Conservation (phyloP, 2,329 filamentous ascomycete species). For the Ceratocystis alfenasii region DNA sequence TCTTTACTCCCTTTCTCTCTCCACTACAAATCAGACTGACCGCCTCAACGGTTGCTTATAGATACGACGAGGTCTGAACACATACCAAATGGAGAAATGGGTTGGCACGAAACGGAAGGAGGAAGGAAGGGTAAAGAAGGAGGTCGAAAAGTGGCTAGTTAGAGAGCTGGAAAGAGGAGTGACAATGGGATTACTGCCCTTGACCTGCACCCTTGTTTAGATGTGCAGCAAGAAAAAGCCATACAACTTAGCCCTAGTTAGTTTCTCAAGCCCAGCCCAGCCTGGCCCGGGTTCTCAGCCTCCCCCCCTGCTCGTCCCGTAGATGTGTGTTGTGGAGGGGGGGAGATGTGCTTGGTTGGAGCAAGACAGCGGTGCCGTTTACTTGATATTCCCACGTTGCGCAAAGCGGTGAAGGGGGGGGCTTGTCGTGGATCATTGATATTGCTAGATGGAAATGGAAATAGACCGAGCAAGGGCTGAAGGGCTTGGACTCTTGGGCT, state of each 20-base stretch:
- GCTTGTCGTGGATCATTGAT: background rate
- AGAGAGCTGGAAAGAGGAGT: background rate
- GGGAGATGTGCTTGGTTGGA: background rate
- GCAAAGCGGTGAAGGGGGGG: conserved; percentile 5
- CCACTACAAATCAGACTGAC: background rate
- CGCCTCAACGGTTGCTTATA: background rate
- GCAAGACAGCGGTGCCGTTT: background rate
- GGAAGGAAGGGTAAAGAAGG: background rate
- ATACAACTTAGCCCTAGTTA: background rate
- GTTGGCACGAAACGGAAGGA: background rate
- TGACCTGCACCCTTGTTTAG: background rate
- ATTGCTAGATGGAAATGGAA: background rate
- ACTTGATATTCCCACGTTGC: conserved; percentile 5
- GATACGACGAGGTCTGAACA: conserved; percentile 8
- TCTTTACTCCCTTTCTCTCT: too few relatives aligned
- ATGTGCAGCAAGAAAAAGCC: background rate
- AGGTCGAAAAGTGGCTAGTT: background rate
- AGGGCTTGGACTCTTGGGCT: background rate
- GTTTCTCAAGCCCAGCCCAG: background rate
- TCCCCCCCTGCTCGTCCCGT: background rate
- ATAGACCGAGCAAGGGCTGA: background rate
- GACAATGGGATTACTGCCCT: background rate
- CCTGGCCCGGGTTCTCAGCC: too few relatives aligned
- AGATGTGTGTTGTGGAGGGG: background rate
- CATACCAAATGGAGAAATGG: background rate